Evolutionary conservation across 306 rosid genomes (phyloP), one percentile per base, ranked within the genome.

Genomic region (Amphicarpaea edgeworthii): DNA sequence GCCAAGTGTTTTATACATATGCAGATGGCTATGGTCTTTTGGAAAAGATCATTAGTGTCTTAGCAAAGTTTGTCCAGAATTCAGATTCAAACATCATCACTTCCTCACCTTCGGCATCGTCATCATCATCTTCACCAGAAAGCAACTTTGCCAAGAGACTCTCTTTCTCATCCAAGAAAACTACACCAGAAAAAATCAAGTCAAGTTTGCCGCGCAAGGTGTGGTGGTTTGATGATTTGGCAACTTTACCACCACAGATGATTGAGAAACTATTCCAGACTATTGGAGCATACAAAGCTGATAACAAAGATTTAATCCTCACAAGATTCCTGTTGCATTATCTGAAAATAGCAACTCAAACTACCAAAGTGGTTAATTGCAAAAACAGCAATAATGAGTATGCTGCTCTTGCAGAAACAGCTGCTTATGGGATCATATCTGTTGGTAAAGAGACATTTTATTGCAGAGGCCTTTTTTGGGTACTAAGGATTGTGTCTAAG

Each of bases 181-280:
- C 82, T 6, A 88, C 93, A 15, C 91, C 90, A 26, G 84, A 84
- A n/a, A 84, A 73, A 70, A 57, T 73, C 67, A 87, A 81, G 81
- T 76, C 84, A 51, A 64, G 55, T 68, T 50, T 87, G 32, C 62
- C 90, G 20, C 83, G 63, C 82, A 89, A 81, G 77, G 85, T 86
- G 7, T 89, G 97, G 97, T 93, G 98, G 98, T 91, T 91, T 79
- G 86, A 91, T 41, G 97, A 93, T 70, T 75, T 93, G 85, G 68
- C 89, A 15, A 51, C 77, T 75, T 86, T 91, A 40, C 81, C 92
- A 2, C 95, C 93, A 43, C 80, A 85, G 64, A 88, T 93, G 68
- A 84, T 93, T 59, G 92, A 81, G 72, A 91, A 77, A 64, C 77
- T 93, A 6, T 66, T 91, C 53, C 85, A 72, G 69, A 74, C 73